These are phyloP conservation scores for Globisporangium iwayamae DNA, from an alignment of 352 stramenopile genomes.

Conservation along the genomic window DNA sequence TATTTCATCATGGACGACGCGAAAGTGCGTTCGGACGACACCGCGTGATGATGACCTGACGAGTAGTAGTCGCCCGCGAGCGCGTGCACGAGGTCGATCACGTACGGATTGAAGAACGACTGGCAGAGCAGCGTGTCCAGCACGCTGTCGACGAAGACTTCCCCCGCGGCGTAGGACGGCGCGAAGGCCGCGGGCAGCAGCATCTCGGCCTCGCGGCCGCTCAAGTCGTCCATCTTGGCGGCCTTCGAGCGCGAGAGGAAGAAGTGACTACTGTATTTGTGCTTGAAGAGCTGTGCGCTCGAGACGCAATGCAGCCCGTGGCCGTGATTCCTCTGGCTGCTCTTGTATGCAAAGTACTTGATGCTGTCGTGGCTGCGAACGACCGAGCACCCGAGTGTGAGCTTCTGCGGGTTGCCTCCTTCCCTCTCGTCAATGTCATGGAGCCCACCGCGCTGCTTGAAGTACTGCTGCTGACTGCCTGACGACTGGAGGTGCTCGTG, in stretches of 20 bases:
- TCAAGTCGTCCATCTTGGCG: constrained; percentile 13
- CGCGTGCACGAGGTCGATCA: constrained; percentile 50
- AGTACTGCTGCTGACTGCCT: neutral
- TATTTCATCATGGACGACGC: constrained; percentile 29
- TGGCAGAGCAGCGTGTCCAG: constrained; percentile 65
- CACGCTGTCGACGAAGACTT: constrained; percentile 57
- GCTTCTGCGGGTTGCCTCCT: neutral
- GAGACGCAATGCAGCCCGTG: constrained; percentile 19
- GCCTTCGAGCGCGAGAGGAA: constrained; percentile 14
- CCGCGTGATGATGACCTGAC: neutral
- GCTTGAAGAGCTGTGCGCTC: neutral
- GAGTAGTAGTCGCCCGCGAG: constrained; percentile 44
- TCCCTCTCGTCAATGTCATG: neutral
- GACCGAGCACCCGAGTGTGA: constrained; percentile 36
- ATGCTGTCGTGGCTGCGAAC: constrained; percentile 53
- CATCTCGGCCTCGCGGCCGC: constrained; percentile 18
- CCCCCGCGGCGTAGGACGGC: constrained; percentile 46
- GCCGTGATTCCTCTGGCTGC: constrained; percentile 19
- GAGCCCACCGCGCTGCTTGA: neutral
- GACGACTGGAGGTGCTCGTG: constrained; percentile 25
- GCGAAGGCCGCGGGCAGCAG: constrained; percentile 34
- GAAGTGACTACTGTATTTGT: neutral
- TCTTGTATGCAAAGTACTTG: constrained; percentile 58
- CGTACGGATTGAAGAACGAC: constrained; percentile 74
- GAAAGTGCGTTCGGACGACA: constrained; percentile 19